Percentiles rank a stretch among this genome's conserved stretches.
Evolutionary conservation across 495 filamentous ascomycete species (phyloP).

Genomic region (Hypoxylon trugodes): DNA sequence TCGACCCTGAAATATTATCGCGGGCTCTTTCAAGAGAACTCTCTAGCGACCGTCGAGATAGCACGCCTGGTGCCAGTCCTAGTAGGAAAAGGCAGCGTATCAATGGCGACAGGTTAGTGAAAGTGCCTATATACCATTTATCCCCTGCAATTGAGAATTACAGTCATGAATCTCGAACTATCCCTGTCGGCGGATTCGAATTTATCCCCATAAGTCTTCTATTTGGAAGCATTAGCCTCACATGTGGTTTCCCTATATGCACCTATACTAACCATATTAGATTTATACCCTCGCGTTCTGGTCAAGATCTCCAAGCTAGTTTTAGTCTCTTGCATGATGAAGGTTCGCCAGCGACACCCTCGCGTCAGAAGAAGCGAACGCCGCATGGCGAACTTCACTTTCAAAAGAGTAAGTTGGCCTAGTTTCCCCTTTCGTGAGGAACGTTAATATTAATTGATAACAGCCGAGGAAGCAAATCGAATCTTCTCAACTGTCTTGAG

Average conservation of each 20-base stretch:
- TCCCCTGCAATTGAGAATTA: no score
- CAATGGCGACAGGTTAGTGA: conserved; percentile 76
- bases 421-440: background rate
- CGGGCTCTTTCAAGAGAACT: conserved; percentile 46
- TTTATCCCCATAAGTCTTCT: no score
- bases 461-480: conserved; percentile 92
- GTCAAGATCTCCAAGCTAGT: conserved; percentile 90
- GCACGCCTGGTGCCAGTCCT: conserved; percentile 78
- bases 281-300: conserved; percentile 94
- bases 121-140: background rate
- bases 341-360: conserved; percentile 89
- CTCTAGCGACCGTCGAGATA: conserved; percentile 60
- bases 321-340: conserved; percentile 91
- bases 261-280: conserved; percentile 57
- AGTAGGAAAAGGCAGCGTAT: conserved; percentile 87
- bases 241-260: conserved; percentile 8
- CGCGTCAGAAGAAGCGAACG: conserved; percentile 80
- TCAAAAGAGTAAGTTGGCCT: conserved; percentile 76
- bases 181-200: no score
- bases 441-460: conserved; percentile 52
- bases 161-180: no score
- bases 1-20: conserved; percentile 49
- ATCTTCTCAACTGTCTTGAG: conserved; percentile 90
- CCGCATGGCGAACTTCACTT: conserved; percentile 92
- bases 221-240: background rate